Evolutionary conservation across 169 alveolate species (phyloP).

Genomic region (Cryptosporidium bovis): DNA sequence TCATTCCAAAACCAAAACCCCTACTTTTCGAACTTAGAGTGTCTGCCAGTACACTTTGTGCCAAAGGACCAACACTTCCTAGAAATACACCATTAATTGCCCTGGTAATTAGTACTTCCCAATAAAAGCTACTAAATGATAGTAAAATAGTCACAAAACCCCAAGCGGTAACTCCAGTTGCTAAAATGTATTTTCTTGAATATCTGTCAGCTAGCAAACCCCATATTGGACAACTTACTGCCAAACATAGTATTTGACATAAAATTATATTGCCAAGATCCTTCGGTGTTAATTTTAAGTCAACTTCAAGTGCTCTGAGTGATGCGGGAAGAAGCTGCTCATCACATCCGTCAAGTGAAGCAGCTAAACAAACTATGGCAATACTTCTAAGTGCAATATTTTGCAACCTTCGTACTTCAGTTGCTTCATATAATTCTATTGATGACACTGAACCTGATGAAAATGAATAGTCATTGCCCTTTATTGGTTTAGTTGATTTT

Average conservation of each 20-base stretch:
- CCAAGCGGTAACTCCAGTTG: constrained; percentile 87
- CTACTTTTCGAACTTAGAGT: constrained; percentile 80
- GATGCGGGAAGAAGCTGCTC: constrained; percentile 90
- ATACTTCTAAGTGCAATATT: constrained; percentile 71
- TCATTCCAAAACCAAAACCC: constrained; percentile 86
- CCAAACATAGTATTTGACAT: constrained; percentile 86
- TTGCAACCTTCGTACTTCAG: constrained; percentile 57
- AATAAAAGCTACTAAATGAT: constrained; percentile 82
- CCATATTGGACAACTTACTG: constrained; percentile 89
- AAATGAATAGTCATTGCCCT: too few relatives aligned
- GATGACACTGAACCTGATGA: constrained; percentile 50
- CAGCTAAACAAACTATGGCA: constrained; percentile 86
- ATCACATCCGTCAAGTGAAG: constrained; percentile 90
- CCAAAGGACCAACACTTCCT: constrained; percentile 87
- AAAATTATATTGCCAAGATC: constrained; percentile 84
- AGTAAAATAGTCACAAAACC: constrained; percentile 86
- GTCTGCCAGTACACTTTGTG: constrained; percentile 87
- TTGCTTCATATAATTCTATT: constrained; percentile 50
- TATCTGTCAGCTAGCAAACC: constrained; percentile 88
- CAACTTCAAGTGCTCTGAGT: constrained; percentile 89
- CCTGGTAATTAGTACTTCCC: constrained; percentile 82
- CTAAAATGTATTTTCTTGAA: constrained; percentile 86
- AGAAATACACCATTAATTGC: constrained; percentile 85
- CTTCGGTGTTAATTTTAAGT: constrained; percentile 86
- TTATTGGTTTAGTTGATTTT: too few relatives aligned